These are phyloP conservation scores for Centella asiatica DNA, from an alignment of 129 eudicot species.

Conservation along the genomic window DNA sequence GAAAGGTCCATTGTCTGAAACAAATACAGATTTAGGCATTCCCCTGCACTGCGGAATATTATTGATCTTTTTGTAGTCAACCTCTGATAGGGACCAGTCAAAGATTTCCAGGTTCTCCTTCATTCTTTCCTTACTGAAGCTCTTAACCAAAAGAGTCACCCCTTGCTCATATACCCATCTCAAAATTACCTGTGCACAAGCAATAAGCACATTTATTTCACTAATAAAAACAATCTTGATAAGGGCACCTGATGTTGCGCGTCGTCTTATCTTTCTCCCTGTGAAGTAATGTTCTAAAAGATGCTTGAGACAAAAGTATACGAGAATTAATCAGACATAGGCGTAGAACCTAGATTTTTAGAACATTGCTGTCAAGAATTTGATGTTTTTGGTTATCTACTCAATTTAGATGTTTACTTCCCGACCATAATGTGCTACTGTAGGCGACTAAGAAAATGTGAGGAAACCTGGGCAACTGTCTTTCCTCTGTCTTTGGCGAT, in stretches of 20 bases:
- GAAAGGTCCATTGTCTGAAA: slow-evolving; percentile 24
- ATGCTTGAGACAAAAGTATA: too few relatives aligned
- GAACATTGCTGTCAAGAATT: too few relatives aligned
- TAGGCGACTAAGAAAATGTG: neutral
- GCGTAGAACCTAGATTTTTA: too few relatives aligned
- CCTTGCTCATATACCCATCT: slow-evolving; percentile 43
- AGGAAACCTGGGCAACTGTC: slow-evolving; percentile 21
- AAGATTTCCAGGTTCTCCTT: slow-evolving; percentile 30
- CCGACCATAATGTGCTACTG: neutral
- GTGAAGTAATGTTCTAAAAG: too few relatives aligned
- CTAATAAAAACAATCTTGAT: neutral
- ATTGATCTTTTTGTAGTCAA: slow-evolving; percentile 22
- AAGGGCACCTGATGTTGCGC: too few relatives aligned
- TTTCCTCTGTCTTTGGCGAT: slow-evolving; percentile 30
- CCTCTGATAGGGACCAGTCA: slow-evolving; percentile 22
- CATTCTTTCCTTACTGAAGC: slow-evolving; percentile 38
- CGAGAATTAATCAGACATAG: too few relatives aligned
- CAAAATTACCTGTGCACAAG: slow-evolving; percentile 19
- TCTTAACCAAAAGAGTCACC: slow-evolving; percentile 26
- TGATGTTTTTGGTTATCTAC: too few relatives aligned
- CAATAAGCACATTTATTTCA: neutral
- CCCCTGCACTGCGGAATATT: slow-evolving; percentile 23
- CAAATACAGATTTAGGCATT: slow-evolving; percentile 8
- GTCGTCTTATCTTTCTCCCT: too few relatives aligned
- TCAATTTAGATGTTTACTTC: neutral